These are phyloP conservation scores for Colletotrichum sojae DNA, from an alignment of 2,329 filamentous ascomycete genomes.

Conservation along the genomic window DNA sequence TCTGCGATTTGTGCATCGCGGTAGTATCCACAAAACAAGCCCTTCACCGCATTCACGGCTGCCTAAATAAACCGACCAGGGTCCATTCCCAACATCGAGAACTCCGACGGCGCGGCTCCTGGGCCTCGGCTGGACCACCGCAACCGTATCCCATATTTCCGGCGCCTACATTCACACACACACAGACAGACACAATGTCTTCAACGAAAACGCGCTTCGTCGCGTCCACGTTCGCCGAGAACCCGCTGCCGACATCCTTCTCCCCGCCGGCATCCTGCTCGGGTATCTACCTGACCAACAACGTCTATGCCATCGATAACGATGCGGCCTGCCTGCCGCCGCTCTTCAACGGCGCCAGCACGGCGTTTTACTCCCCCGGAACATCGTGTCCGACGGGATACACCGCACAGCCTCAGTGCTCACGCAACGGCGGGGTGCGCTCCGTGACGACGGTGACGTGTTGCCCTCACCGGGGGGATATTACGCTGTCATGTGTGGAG, in stretches of 20 bases:
- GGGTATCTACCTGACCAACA: conserved; percentile 38
- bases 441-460: conserved; percentile 47
- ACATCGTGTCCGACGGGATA: conserved; percentile 36
- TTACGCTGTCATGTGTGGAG: conserved; percentile 43
- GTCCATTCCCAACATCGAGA: not conserved
- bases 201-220: conserved; percentile 33
- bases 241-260: conserved; percentile 45
- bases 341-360: conserved; percentile 40
- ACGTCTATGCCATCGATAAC: conserved; percentile 43
- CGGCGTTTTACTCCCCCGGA: conserved; percentile 41
- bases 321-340: conserved; percentile 43
- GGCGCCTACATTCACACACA: not conserved
- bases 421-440: conserved; percentile 43
- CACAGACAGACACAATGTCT: not conserved
- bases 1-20: not conserved
- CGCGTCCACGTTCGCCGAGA: conserved; percentile 37
- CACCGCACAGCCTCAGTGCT: conserved; percentile 47
- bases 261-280: conserved; percentile 39
- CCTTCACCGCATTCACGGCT: not conserved
- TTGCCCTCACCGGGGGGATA: conserved; percentile 43
- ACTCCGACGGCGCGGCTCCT: not conserved
- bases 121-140: not conserved
- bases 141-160: conserved; percentile 11
- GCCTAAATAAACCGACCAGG: not conserved
- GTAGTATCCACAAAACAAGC: conserved; percentile 11